A percentile compares a stretch with the other conserved stretches of the same genome.
Conservation (phyloP, 2,329 filamentous ascomycete genomes). For the Ophiostoma perfectum region DNA sequence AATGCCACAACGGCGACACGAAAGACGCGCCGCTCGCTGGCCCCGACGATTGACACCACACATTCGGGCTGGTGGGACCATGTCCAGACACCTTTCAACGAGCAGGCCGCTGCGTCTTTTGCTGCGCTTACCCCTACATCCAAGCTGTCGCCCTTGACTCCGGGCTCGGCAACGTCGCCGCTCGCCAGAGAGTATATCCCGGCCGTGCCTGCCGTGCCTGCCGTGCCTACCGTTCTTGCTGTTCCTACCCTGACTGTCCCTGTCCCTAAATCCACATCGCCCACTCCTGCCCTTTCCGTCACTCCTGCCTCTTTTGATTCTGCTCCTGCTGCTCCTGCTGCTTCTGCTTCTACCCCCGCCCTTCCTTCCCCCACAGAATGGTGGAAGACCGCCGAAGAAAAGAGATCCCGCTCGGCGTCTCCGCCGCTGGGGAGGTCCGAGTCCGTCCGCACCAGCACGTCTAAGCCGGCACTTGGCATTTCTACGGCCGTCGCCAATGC, state of each 20-base stretch:
- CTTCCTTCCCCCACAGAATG: conserved; percentile 29
- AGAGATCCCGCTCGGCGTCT: neutral
- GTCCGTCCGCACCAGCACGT: conserved; percentile 14
- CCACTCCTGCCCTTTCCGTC: neutral
- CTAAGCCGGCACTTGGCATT: conserved; percentile 24
- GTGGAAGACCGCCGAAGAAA: conserved; percentile 36
- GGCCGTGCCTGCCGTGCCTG: conserved; percentile 15
- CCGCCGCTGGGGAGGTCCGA: neutral
- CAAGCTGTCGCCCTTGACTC: conserved; percentile 26
- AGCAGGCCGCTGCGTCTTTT: conserved; percentile 28
- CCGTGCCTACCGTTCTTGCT: neutral
- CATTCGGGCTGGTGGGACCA: conserved; percentile 75
- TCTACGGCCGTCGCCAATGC: conserved; percentile 23
- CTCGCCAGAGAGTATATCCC: conserved; percentile 10
- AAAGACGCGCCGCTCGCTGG: conserved; percentile 32
- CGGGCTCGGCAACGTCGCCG: conserved; percentile 17
- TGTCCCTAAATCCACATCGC: neutral
- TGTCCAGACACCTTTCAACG: conserved; percentile 63
- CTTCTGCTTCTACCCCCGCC: neutral
- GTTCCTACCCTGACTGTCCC: neutral
- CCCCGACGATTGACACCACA: conserved; percentile 43
- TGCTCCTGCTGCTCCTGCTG: neutral
- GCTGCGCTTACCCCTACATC: conserved; percentile 3
- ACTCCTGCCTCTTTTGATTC: neutral
- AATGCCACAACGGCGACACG: neutral